These are phyloP conservation scores for Keithomyces neogunnii DNA, from an alignment of 2,329 filamentous ascomycete genomes.

Conservation along the genomic window DNA sequence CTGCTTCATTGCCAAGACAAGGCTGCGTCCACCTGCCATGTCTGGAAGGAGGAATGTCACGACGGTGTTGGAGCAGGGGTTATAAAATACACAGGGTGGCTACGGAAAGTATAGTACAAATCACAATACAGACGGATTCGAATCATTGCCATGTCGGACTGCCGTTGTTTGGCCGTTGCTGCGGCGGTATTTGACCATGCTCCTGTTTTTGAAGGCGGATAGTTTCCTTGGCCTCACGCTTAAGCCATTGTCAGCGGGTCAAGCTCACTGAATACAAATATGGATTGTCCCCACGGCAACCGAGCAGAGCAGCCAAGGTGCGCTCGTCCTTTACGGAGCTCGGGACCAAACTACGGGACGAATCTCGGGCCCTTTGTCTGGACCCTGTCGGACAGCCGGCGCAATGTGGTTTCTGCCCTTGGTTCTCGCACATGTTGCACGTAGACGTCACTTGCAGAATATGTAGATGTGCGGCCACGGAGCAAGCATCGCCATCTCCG, in stretches of 20 bases:
- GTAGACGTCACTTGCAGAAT: not conserved
- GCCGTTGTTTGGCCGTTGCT: not conserved
- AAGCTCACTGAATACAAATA: slow-evolving; percentile 8
- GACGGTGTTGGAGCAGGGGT: not conserved
- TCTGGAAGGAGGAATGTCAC: not conserved
- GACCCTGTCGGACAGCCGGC: slow-evolving; percentile 41
- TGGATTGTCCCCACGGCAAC: slow-evolving; percentile 22
- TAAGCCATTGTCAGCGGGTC: not conserved
- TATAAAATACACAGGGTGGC: not conserved
- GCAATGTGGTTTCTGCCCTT: slow-evolving; percentile 21
- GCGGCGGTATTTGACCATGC: too few relatives aligned
- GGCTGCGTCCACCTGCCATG: not conserved
- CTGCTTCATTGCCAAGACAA: not conserved
- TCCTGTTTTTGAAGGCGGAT: too few relatives aligned
- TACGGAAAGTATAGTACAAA: too few relatives aligned
- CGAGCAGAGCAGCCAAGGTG: slow-evolving; percentile 20
- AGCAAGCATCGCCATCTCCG: slow-evolving; percentile 41
- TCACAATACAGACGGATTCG: too few relatives aligned
- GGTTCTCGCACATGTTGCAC: not conserved
- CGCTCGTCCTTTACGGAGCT: slow-evolving; percentile 18
- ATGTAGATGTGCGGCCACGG: slow-evolving; percentile 37
- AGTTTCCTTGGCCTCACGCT: too few relatives aligned
- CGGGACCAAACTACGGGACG: slow-evolving; percentile 46
- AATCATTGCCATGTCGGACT: not conserved
- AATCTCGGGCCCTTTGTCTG: slow-evolving; percentile 47